These are phyloP conservation scores for Mikania micrantha DNA, from an alignment of 129 eudicot genomes.

Conservation along the genomic window DNA sequence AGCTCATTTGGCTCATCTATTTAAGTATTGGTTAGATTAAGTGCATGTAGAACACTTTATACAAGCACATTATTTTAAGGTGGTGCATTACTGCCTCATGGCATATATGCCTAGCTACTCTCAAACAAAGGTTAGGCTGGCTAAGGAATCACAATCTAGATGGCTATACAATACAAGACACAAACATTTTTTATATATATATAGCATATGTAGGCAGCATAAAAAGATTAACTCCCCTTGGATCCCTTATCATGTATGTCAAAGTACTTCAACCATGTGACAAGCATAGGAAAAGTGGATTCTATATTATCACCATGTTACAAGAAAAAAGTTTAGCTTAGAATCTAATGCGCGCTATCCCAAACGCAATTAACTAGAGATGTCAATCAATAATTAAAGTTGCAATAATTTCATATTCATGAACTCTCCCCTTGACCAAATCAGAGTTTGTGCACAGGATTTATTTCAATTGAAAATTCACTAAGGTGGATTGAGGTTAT, in stretches of 20 bases:
- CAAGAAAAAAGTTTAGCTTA: slow-evolving; percentile 18
- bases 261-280: slow-evolving; percentile 29
- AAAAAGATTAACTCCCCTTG: too few relatives aligned
- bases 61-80: slow-evolving; percentile 8
- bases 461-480: too few relatives aligned
- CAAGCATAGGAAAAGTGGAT: slow-evolving; percentile 32
- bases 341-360: slow-evolving; percentile 35
- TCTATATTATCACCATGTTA: slow-evolving; percentile 30
- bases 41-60: neutral
- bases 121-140: slow-evolving; percentile 21
- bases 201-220: slow-evolving; percentile 14
- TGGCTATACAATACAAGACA: neutral
- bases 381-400: slow-evolving; percentile 15
- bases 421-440: slow-evolving; percentile 8
- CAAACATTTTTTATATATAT: neutral
- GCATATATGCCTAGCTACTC: slow-evolving; percentile 15
- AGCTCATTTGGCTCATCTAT: slow-evolving; percentile 7
- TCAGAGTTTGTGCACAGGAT: neutral
- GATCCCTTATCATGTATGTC: slow-evolving; percentile 17
- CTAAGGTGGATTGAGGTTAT: neutral
- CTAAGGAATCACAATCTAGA: slow-evolving; percentile 13
- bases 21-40: neutral
- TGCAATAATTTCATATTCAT: slow-evolving; percentile 6
- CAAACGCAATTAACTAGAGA: too few relatives aligned
- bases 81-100: slow-evolving; percentile 12